These are phyloP conservation scores for Mycena crocata DNA, from an alignment of 768 basidiomycete genomes.

Conservation along the genomic window DNA sequence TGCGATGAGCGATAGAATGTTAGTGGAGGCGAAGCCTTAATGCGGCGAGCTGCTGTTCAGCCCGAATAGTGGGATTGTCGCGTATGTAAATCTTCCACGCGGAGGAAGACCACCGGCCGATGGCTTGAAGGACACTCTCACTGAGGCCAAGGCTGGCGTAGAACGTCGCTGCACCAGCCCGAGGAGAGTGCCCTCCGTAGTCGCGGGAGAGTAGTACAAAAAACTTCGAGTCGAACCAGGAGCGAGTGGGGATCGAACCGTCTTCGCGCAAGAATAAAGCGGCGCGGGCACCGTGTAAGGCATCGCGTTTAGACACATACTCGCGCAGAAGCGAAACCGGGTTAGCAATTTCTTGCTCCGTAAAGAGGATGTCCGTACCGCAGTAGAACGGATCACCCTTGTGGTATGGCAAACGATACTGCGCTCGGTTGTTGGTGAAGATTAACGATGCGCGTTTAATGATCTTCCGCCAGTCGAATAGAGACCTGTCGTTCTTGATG, in stretches of 20 bases:
- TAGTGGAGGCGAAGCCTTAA: constrained; percentile 7
- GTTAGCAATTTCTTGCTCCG: constrained; percentile 33
- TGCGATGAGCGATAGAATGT: constrained; percentile 9
- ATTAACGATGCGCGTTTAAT: constrained; percentile 37
- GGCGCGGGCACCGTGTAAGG: constrained; percentile 16
- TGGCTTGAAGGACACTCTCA: constrained; percentile 38
- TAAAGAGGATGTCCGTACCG: constrained; percentile 38
- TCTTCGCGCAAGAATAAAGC: constrained; percentile 37
- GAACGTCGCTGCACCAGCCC: constrained; percentile 41
- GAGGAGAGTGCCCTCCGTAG: constrained; percentile 40
- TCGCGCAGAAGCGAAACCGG: constrained; percentile 30
- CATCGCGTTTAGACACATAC: constrained; percentile 31
- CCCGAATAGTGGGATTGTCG: constrained; percentile 14
- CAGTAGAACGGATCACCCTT: constrained; percentile 43
- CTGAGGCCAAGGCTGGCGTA: constrained; percentile 38
- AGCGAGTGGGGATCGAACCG: constrained; percentile 35
- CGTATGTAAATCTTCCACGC: constrained; percentile 40
- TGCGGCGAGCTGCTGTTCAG: constrained; percentile 17
- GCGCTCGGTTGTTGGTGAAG: constrained; percentile 24
- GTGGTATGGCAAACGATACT: constrained; percentile 45
- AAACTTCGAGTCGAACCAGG: constrained; percentile 39
- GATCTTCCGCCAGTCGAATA: constrained; percentile 41
- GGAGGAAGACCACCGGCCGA: constrained; percentile 40
- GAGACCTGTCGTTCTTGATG: constrained; percentile 21
- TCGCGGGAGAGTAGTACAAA: constrained; percentile 22